Conservation (phyloP, 495 filamentous ascomycete genomes). For the Trypethelium eluteriae region DNA sequence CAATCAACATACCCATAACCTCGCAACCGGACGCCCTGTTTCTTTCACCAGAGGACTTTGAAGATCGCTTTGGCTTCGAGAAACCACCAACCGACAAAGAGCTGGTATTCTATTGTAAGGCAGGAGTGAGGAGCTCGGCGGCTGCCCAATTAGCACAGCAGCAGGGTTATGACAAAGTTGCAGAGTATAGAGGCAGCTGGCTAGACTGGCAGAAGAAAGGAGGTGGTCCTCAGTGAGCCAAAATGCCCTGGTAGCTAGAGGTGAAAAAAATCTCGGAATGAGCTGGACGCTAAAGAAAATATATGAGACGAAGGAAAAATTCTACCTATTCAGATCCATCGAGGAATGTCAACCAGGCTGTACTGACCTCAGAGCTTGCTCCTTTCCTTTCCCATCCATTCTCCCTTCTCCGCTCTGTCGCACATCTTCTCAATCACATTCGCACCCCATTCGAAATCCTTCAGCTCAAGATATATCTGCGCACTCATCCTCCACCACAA, state of each 20-base stretch:
- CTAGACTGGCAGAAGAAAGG: constrained; percentile 72
- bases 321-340: too few relatives aligned
- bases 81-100: constrained; percentile 50
- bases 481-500: constrained; percentile 68
- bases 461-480: constrained; percentile 69
- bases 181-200: constrained; percentile 87
- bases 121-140: constrained; percentile 70
- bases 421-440: constrained; percentile 54
- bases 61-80: constrained; percentile 59
- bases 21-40: constrained; percentile 70
- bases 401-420: constrained; percentile 49
- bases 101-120: constrained; percentile 87
- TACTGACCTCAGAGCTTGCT: constrained; percentile 2
- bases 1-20: constrained; percentile 70
- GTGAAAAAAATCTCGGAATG: too few relatives aligned
- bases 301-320: too few relatives aligned
- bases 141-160: constrained; percentile 74
- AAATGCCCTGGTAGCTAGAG: too few relatives aligned
- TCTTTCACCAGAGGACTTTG: constrained; percentile 67
- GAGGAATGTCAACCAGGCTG: too few relatives aligned
- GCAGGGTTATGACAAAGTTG: constrained; percentile 64
- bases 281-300: too few relatives aligned
- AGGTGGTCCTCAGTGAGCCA: constrained; percentile 31
- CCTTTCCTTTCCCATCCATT: constrained; percentile 31
- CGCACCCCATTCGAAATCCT: constrained; percentile 70